Conservation (phyloP, 108 stramenopile genomes). For the Seminavis robusta region DNA sequence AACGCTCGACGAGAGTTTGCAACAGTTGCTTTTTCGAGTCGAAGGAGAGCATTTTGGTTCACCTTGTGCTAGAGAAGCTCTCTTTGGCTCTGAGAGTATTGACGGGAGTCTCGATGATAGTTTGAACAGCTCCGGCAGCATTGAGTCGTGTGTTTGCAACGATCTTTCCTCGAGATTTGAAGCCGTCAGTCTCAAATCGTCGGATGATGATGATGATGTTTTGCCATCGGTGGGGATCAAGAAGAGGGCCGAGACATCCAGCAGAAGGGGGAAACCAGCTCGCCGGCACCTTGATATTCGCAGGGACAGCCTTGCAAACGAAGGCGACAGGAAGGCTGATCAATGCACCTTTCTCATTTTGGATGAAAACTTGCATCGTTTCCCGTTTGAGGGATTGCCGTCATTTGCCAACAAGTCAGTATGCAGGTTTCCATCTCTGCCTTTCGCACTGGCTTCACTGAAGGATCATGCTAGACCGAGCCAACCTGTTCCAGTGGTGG, state of each 20-base stretch:
- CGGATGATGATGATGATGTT: too few relatives aligned
- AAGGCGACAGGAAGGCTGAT: too few relatives aligned
- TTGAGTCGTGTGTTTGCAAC: neutral
- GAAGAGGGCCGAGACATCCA: neutral
- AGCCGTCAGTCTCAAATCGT: too few relatives aligned
- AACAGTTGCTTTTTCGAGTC: conserved; percentile 29
- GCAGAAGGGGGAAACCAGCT: neutral
- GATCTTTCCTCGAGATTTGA: too few relatives aligned
- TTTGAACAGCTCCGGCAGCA: neutral
- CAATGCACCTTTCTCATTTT: conserved; percentile 74
- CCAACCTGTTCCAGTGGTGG: conserved; percentile 23
- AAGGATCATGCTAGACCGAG: too few relatives aligned
- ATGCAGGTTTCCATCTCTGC: conserved; percentile 84
- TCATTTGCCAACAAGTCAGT: conserved; percentile 64
- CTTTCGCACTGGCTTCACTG: conserved; percentile 72
- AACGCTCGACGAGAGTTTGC: conserved; percentile 53
- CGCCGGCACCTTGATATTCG: neutral
- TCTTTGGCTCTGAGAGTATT: neutral
- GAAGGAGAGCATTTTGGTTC: conserved; percentile 45
- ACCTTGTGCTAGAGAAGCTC: neutral
- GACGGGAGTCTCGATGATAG: conserved; percentile 10
- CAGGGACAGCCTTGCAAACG: too few relatives aligned
- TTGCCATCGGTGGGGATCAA: too few relatives aligned
- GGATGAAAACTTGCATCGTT: conserved; percentile 90
- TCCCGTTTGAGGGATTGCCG: conserved; percentile 94